A percentile compares a stretch with the other conserved stretches of the same genome.
phyloP scores from a whole-genome alignment of 2,329 filamentous ascomycete species.

The Penicillium paneum region DNA sequence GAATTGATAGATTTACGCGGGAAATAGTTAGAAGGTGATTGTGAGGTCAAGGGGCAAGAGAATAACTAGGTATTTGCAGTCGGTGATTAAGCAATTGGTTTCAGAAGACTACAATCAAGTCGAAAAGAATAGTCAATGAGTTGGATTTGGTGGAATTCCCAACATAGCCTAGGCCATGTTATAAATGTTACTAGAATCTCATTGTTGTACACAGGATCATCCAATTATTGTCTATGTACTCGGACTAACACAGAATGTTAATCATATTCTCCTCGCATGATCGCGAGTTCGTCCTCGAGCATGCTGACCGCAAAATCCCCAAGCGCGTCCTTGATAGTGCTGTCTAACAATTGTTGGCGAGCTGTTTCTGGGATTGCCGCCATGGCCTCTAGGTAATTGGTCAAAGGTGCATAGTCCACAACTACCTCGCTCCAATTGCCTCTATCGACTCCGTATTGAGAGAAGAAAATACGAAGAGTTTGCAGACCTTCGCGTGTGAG shows the following conservation, averaged over 20 bases:
- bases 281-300: conserved; percentile 37
- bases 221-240: background rate
- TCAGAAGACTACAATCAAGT: too few relatives aligned
- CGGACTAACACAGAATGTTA: background rate
- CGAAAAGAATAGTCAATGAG: too few relatives aligned
- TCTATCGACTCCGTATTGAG: conserved; percentile 40
- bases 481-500: conserved; percentile 34
- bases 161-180: background rate
- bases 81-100: too few relatives aligned
- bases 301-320: conserved; percentile 38
- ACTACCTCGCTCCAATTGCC: conserved; percentile 41
- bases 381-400: conserved; percentile 37
- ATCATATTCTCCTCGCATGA: conserved; percentile 27
- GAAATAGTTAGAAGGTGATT: too few relatives aligned
- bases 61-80: too few relatives aligned
- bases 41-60: too few relatives aligned
- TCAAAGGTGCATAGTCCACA: conserved; percentile 34
- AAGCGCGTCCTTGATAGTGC: conserved; percentile 30
- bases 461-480: conserved; percentile 35
- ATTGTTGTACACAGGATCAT: background rate
- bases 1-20: too few relatives aligned
- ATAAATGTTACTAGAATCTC: background rate
- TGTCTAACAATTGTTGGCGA: conserved; percentile 29
- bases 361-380: conserved; percentile 25
- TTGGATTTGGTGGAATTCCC: background rate